These are phyloP conservation scores for Teratosphaeria nubilosa DNA, from an alignment of 2,329 filamentous ascomycete species.

Conservation along the genomic window DNA sequence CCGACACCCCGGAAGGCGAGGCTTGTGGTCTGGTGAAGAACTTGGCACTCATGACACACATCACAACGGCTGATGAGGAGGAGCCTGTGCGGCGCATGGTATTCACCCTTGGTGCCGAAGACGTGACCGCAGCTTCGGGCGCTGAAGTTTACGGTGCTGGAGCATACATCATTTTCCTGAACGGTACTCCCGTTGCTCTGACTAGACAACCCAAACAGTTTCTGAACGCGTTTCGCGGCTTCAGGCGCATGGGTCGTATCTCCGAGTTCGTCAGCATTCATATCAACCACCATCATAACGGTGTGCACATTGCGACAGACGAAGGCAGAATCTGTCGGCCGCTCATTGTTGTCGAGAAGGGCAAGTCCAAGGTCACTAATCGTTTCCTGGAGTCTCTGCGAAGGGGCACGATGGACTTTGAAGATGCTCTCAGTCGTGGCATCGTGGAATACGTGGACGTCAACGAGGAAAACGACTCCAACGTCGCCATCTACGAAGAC, in stretches of 20 bases:
- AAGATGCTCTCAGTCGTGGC: conserved; percentile 83
- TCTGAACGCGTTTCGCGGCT: conserved; percentile 70
- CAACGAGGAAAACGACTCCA: conserved; percentile 94
- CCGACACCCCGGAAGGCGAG: conserved; percentile 96
- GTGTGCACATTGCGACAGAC: conserved; percentile 91
- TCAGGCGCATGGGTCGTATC: conserved; percentile 80
- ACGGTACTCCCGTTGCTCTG: conserved; percentile 84
- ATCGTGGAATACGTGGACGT: conserved; percentile 95
- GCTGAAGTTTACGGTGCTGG: conserved; percentile 78
- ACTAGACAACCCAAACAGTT: conserved; percentile 82
- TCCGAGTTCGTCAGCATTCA: conserved; percentile 96
- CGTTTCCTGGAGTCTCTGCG: conserved; percentile 74
- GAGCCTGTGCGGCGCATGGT: conserved; percentile 79
- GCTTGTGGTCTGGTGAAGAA: conserved; percentile 98
- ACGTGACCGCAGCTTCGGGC: conserved; percentile 70
- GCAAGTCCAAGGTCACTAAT: conserved; percentile 66
- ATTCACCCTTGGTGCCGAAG: conserved; percentile 74
- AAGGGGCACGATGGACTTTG: conserved; percentile 76
- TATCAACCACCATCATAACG: conserved; percentile 84
- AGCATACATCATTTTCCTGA: conserved; percentile 84
- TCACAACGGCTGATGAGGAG: conserved; percentile 93
- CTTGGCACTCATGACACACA: conserved; percentile 95
- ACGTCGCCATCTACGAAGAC: conserved; percentile 81
- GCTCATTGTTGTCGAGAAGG: conserved; percentile 87
- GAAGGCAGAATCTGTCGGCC: conserved; percentile 94